These are phyloP conservation scores for Phaeoacremonium minimum DNA, from an alignment of 2,329 filamentous ascomycete genomes.

Conservation along the genomic window DNA sequence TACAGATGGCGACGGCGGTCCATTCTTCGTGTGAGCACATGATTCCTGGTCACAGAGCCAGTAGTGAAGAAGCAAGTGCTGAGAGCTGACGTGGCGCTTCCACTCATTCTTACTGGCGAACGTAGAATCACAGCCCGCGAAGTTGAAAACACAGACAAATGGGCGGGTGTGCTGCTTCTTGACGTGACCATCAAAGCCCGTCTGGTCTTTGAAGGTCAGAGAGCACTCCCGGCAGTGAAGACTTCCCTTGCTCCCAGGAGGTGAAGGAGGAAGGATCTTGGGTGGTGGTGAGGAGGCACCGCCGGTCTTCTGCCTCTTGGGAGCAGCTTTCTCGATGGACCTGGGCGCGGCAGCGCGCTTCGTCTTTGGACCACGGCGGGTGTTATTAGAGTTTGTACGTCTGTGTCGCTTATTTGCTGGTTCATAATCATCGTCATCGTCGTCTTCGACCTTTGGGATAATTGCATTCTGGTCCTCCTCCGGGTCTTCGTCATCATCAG, in stretches of 20 bases:
- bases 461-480: conserved; percentile 5
- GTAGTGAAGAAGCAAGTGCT: conserved; percentile 71
- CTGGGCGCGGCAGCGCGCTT: conserved; percentile 14
- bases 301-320: conserved; percentile 7
- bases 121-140: conserved; percentile 67
- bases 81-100: conserved; percentile 81
- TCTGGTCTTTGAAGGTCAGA: conserved; percentile 38
- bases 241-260: conserved; percentile 5
- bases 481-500: conserved; percentile 3
- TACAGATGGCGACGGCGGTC: conserved; percentile 10
- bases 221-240: conserved; percentile 30
- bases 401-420: conserved; percentile 4
- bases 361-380: conserved; percentile 6
- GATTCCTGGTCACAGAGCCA: conserved; percentile 70
- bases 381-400: not conserved
- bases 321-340: conserved; percentile 2
- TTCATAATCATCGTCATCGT: conserved; percentile 4
- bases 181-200: conserved; percentile 42
- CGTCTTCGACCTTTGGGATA: conserved; percentile 3
- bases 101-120: conserved; percentile 90
- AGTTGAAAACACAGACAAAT: conserved; percentile 74
- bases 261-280: conserved; percentile 5
- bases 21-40: conserved; percentile 35
- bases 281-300: not conserved
- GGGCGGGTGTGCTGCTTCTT: conserved; percentile 52